Evolutionary conservation across 495 filamentous ascomycete genomes (phyloP), one percentile per base, ranked within the genome.

Genomic region (Parathielavia hyrcaniae): DNA sequence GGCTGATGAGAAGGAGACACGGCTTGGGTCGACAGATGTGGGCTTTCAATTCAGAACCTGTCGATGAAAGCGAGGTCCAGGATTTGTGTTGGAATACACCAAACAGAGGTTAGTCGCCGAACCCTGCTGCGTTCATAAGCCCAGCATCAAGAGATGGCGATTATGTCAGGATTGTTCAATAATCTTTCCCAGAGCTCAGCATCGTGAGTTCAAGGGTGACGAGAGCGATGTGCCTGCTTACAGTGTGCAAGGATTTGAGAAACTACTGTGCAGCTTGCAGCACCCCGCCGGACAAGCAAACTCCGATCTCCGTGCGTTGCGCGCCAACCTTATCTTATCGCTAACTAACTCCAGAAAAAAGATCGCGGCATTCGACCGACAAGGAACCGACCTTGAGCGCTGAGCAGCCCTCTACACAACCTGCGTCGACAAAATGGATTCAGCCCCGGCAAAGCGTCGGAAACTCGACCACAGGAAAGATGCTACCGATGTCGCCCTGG

Each of bases 391-490:
- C 34, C 39, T 22, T 55, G 20, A 38, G 38, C 30, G 30, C 19
- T 19, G 11, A 38, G 45, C 41, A 32, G 11, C 41, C 20, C 6
- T 11, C 41, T 19, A 13, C 36, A 23, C 23, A 30, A 4, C 8
- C 22, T n/a, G n/a, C 11, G n/a, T 32, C 57, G 44, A 53, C 26
- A 68, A 20, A 34, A 79, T 79, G 77, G 75, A 76, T 50, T 57
- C 66, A 12, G 64, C 46, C 22, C 68, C 71, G 23, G 64, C 78
- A 34, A 82, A 82, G 58, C 67, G 79, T 52, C 70, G 79, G 39
- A 82, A 82, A 65, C 57, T 80, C 32, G 73, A 67, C 22, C 71
- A 79, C 43, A 44, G 53, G 46, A 43, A 57, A n/a, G 57, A 57
- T 55, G 59, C 59, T 19, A 60, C 64, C 1, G 61, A 71, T 13